Evolutionary conservation across 306 rosid genomes (phyloP).

Genomic region (Ormosia semicastrata): DNA sequence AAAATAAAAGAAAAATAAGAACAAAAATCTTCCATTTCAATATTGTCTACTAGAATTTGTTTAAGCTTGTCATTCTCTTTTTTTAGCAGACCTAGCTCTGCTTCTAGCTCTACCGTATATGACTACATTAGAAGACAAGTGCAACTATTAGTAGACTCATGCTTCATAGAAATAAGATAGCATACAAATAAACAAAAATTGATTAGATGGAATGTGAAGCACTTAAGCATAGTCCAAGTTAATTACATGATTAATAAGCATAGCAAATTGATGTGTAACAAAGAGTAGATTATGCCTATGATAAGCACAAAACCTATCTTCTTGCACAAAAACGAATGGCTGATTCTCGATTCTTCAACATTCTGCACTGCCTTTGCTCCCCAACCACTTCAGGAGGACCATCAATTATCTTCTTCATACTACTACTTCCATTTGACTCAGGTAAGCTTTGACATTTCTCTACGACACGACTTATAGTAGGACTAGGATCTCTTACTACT

Average conservation of each 20-base stretch:
- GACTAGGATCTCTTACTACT: too few species aligned
- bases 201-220: neutral
- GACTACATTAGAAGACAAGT: conserved; percentile 48
- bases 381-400: too few species aligned
- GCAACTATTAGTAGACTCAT: neutral
- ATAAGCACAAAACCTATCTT: conserved; percentile 53
- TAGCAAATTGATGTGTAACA: neutral
- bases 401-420: too few species aligned
- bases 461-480: too few species aligned
- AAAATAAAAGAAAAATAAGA: neutral
- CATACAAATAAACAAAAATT: neutral
- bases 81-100: conserved; percentile 54
- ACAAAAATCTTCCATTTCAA: neutral
- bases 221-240: neutral
- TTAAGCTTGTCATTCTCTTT: too few species aligned
- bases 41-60: conserved; percentile 50
- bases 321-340: conserved; percentile 80
- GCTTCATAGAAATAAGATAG: too few species aligned
- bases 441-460: too few species aligned
- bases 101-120: conserved; percentile 74
- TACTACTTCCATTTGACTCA: too few species aligned
- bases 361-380: too few species aligned
- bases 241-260: neutral
- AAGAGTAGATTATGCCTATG: neutral
- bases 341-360: too few species aligned